These are phyloP conservation scores for Fusarium nematophilum DNA, from an alignment of 2,329 filamentous ascomycete genomes.

Conservation along the genomic window DNA sequence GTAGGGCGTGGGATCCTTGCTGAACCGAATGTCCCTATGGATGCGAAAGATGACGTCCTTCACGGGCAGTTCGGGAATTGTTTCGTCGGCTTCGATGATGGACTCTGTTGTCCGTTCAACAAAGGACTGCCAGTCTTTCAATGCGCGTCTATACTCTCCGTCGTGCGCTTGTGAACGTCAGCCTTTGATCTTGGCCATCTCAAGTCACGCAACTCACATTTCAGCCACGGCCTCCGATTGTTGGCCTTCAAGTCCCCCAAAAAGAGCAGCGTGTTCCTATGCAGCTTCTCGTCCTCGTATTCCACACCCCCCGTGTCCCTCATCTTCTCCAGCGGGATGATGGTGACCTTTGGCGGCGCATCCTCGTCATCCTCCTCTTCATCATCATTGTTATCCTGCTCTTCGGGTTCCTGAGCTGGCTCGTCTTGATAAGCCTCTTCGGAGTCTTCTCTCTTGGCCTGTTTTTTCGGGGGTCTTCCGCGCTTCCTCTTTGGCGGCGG, in stretches of 20 bases:
- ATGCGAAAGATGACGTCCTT: constrained; percentile 92
- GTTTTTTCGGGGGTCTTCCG: constrained; percentile 41
- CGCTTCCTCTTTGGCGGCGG: constrained; percentile 45
- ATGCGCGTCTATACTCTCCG: constrained; percentile 79
- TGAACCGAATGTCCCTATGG: constrained; percentile 87
- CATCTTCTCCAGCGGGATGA: constrained; percentile 52
- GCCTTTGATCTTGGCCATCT: not conserved
- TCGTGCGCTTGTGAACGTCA: constrained; percentile 73
- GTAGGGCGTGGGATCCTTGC: constrained; percentile 86
- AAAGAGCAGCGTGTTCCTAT: constrained; percentile 69
- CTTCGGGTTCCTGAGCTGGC: constrained; percentile 39
- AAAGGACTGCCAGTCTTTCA: constrained; percentile 85
- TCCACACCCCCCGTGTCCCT: constrained; percentile 50
- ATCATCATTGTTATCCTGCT: constrained; percentile 46
- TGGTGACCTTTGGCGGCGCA: constrained; percentile 48
- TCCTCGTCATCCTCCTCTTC: constrained; percentile 53
- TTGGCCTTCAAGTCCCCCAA: constrained; percentile 69
- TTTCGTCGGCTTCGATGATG: constrained; percentile 79
- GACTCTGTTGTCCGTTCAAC: constrained; percentile 77
- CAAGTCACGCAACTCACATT: constrained; percentile 52
- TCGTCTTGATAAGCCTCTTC: constrained; percentile 45
- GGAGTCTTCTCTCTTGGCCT: constrained; percentile 32
- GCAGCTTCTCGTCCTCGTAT: constrained; percentile 65
- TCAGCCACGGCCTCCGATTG: constrained; percentile 69
- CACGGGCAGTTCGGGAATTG: constrained; percentile 84